Evolutionary conservation across 1,284 basidiomycete genomes (phyloP), one percentile per base, ranked within the genome.

Genomic region (Agroathelia rolfsii): DNA sequence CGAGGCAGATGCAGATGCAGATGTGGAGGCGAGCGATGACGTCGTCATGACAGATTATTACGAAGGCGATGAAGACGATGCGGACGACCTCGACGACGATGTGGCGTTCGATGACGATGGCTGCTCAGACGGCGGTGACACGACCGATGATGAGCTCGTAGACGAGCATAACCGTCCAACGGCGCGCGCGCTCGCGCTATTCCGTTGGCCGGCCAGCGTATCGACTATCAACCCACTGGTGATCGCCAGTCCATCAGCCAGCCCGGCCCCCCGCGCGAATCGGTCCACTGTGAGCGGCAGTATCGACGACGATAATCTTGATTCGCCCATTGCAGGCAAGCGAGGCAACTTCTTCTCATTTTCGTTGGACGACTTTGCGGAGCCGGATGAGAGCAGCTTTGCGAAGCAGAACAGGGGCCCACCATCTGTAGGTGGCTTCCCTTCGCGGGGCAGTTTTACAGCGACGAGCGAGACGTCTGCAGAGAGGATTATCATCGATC

Each of bases 111-210:
- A 48, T 39, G 51, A 49, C 29, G 68, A 66, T 8, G 76, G 75
- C 5, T n/a, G n/a, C n/a, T n/a, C n/a, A n/a, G n/a, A n/a, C n/a
- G n/a, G n/a, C n/a, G n/a, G n/a, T n/a, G 71, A 78, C 30, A 78
- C 76, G 5, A 82, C 79, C 0, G 82, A 86, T 47, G 82, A 86
- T 40, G 82, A 84, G 39, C 70, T 85, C 28, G 74, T 84, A 12
- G 78, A 78, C 34, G 68, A 71, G 5, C 69, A 74, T 37, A 74
- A 74, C 28, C 61, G 84, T 4, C 78, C 79, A 13, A 84, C 82
- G 37, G 70, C 76, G 11, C 73, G 71, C 37, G 77, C 78, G 14
- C 78, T 84, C 73, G 62, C 64, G 41, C 59, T 83, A 21, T 81
- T 83, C 58, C 69, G 58, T 39, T 68, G 75, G 46, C 76, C 80